Percentiles rank a stretch among this genome's conserved stretches.
Conservation (phyloP, 108 stramenopile genomes). For the Poteriospumella lacustris region DNA sequence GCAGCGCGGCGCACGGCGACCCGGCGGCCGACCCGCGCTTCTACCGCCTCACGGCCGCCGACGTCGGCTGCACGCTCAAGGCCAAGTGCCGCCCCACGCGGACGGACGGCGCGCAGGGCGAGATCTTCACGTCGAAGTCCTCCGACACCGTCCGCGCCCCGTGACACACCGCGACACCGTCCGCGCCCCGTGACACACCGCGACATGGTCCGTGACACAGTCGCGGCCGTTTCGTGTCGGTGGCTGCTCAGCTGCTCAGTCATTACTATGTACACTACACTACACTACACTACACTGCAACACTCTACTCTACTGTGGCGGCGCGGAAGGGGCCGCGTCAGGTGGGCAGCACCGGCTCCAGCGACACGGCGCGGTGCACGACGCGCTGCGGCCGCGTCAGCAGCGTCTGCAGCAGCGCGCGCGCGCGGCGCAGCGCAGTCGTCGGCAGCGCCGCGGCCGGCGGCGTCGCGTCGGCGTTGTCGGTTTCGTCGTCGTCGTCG, state of each 20-base stretch:
- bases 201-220: no score
- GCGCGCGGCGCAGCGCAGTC: background rate
- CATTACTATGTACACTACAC: no score
- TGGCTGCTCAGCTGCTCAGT: no score
- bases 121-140: constrained; percentile 25
- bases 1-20: background rate
- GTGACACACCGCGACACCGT: no score
- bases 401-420: background rate
- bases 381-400: background rate
- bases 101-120: background rate
- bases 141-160: background rate
- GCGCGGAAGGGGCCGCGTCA: no score
- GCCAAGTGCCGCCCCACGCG: constrained; percentile 20
- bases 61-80: constrained; percentile 12
- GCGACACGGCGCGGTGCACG: background rate
- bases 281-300: no score
- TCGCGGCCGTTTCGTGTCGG: no score
- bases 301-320: no score
- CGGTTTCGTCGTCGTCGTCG: background rate
- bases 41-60: background rate
- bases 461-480: background rate
- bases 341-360: background rate
- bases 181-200: no score
- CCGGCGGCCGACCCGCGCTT: background rate
- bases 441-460: background rate